phyloP scores from a whole-genome alignment of 164 flowering plant species.

The Umbellularia californica region DNA sequence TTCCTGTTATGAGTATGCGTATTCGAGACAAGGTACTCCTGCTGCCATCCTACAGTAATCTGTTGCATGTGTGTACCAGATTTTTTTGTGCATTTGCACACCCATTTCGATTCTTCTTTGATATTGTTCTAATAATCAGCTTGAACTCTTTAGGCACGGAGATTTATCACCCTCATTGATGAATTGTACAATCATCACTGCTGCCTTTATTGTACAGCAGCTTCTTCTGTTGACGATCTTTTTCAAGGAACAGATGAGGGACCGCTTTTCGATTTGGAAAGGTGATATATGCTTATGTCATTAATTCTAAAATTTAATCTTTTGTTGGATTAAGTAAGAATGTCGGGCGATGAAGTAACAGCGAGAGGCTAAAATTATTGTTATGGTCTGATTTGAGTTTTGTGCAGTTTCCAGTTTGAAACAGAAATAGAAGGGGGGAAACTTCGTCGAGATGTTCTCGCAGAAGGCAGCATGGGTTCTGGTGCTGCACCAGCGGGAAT shows the following conservation, averaged over 20 bases:
- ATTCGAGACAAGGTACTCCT: conserved; percentile 84
- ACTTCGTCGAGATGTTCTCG: conserved; percentile 81
- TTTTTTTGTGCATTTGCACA: neutral
- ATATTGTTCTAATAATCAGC: neutral
- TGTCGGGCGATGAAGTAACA: neutral
- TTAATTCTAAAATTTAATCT: neutral
- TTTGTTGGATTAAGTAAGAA: neutral
- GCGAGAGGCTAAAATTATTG: neutral
- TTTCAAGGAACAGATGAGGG: conserved; percentile 99
- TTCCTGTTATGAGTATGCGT: conserved; percentile 95
- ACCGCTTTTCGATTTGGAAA: conserved; percentile 87
- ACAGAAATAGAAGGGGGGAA: conserved; percentile 80
- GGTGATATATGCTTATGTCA: conserved; percentile 28
- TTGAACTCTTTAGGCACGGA: conserved; percentile 63
- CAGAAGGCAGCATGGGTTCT: conserved; percentile 63
- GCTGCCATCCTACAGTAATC: neutral
- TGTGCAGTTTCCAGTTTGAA: conserved; percentile 91
- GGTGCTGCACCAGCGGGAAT: conserved; percentile 64
- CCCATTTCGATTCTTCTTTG: neutral
- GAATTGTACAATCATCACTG: conserved; percentile 97
- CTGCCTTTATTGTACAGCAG: conserved; percentile 73
- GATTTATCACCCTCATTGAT: conserved; percentile 96
- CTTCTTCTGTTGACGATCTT: conserved; percentile 76
- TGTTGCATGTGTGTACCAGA: neutral
- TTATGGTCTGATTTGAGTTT: neutral